Evolutionary conservation across 441 rosid species (phyloP), one percentile per base, ranked within the genome.

Genomic region (Cnidoscolus chayamansa): DNA sequence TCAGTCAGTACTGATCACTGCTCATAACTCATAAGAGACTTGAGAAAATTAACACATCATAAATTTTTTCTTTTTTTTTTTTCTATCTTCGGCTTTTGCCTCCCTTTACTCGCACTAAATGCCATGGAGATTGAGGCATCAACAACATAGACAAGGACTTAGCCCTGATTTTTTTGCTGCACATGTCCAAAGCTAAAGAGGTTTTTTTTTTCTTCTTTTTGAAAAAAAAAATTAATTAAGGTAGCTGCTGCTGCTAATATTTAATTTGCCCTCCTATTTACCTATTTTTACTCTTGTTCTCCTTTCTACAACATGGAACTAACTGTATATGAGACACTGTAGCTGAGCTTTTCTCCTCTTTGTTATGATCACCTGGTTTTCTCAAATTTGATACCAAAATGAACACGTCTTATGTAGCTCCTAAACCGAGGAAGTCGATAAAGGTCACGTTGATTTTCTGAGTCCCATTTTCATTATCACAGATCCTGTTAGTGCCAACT

Each of bases 341-440:
- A 4, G 40, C 40, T 35, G 40, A 35, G 25, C 25, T 35, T 4
- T 4, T 2, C 40, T 35, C 7, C 45, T 40, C 55, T 1, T 32
- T 51, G 16, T 50, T 32, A 32, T 40, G 45, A 40, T 56, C 31
- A 17, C 2, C 49, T 19, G 40, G 13, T 25, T 40, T 65, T 66
- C 45, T n/a, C 60, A 25, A 30, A 56, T n/a, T 37, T 57, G 8
- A 65, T 13, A 60, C 31, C 37, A 35, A 45, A 53, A 74, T 15
- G 19, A 37, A 40, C 49, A 50, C 30, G 30, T 50, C 13, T 47
- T 13, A 71, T 16, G 77, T 49, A 65, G 84, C 86, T 78, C 91
- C 90, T n/a, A 90, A 81, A 37, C 92, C 88, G 47, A 90, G 91
- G 62, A 90, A 90, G 81, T 90, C 95, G 61, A 88, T 77, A 80